Evolutionary conservation across 2,329 filamentous ascomycete species (phyloP), one percentile per base, ranked within the genome.

Genomic region (Colletotrichum eleusines): DNA sequence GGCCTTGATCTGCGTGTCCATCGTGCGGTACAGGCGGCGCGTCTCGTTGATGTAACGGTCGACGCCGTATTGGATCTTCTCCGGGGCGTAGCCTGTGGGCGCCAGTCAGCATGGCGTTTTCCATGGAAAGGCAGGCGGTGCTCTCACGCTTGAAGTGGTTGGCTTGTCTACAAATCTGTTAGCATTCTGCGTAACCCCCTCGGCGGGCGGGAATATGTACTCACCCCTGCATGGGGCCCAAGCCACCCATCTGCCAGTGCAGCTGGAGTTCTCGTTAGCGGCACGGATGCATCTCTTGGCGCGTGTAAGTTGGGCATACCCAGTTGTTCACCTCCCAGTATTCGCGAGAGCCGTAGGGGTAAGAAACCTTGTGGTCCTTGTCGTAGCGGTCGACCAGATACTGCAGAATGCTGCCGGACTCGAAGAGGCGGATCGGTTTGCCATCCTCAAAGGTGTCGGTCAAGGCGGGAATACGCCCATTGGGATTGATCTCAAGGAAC

Each of bases 401-500:
- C 80, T 94, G 90, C 83, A 97, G 84, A 78, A 97, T 96, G 73
- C 91, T 89, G 68, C 93, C 94, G 73, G 90, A 93, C 82, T 97
- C 94, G 77, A 97, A 97, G 23, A 97, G 80, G 68, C 88, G 86
- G 78, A 97, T 94, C 42, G 85, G 84, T 79, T 92, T 84, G 75
- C 93, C 93, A 79, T 96, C 91, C 6, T 85, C 84, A 79, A 93
- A 91, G 8, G 86, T 92, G 81, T 97, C 94, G 9, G 93, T 96
- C 61, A 97, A 77, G 68, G 94, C 94, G 5, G 94, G 95, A 76
- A 97, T 97, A 74, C 94, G 92, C 74, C 94, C 94, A 80, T 97
- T 97, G 73, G 94, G 94, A 82, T 97, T 97, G 83, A 97, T 97
- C 63, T 91, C 90, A 35, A 97, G 87, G 82, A 95, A 98, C 94